Evolutionary conservation across 768 basidiomycete genomes (phyloP), one percentile per base, ranked within the genome.

Genomic region (Phaffia tasmanica): DNA sequence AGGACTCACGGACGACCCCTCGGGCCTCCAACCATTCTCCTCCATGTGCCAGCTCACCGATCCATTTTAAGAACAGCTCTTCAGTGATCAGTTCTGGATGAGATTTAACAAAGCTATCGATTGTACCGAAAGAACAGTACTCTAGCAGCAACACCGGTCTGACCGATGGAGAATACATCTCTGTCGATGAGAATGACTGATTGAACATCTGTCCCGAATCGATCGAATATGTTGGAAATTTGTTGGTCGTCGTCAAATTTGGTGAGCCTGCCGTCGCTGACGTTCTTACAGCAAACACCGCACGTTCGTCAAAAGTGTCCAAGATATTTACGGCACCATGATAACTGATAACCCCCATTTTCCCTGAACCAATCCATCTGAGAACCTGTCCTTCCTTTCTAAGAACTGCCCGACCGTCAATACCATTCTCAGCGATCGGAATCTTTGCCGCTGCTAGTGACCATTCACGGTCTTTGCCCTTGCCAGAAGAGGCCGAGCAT

Each of bases 1-100:
- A 49, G 11, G n/a, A 65, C 64, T 74, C 77, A 70, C 79, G 79
- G 18, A 79, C 65, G 42, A 80, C 74, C 2, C 75, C 75, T 50
- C 75, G 73, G 27, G 69, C 70, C 62, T 79, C 77, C 50, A 75
- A 71, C 74, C 74, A 77, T 9, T 66, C 71, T 14, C 79, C 69
- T 0, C 77, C 78, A 11, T 63, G 57, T 0, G 70, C 65, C 3
- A 77, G 69, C 70, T 78, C 73, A 21, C 67, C 64, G 1, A 78
- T 75, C 76, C 78, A 77, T 27, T 70, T 68, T 30, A 67, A 63
- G 74, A 74, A 77, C n/a, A 74, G 30, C 15, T 70, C 47, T 47
- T 57, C 70, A 11, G 69, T 73, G 0, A 76, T 73, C 18, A 74
- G 27, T 23, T 70, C 70, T 11, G 74, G 73, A 67, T 71, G 73